Percentiles rank a stretch among this genome's conserved stretches.
These are phyloP conservation scores for Talaromyces borbonicus DNA, from an alignment of 495 filamentous ascomycete genomes.

Conservation along the genomic window DNA sequence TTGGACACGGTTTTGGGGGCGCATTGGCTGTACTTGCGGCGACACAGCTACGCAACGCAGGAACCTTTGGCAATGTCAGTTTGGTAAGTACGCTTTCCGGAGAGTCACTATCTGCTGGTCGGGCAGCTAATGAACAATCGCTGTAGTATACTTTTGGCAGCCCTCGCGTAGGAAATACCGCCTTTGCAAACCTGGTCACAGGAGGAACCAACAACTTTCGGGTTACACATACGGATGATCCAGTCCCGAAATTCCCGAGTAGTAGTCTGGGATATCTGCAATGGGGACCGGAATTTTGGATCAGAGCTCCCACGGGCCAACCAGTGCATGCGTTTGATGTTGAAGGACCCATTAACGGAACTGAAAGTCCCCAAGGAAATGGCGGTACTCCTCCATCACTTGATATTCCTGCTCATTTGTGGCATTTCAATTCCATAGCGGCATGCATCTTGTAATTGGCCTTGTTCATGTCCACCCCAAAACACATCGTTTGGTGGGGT, in stretches of 20 bases:
- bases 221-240: slow-evolving; percentile 58
- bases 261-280: slow-evolving; percentile 46
- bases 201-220: slow-evolving; percentile 45
- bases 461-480: too few species aligned
- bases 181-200: slow-evolving; percentile 46
- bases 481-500: too few species aligned
- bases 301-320: slow-evolving; percentile 14
- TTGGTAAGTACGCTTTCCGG: slow-evolving; percentile 18
- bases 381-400: slow-evolving; percentile 14
- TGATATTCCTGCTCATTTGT: slow-evolving; percentile 24
- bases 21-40: slow-evolving; percentile 55
- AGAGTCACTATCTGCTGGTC: neutral
- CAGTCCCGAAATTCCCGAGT: slow-evolving; percentile 56
- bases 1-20: slow-evolving; percentile 61
- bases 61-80: slow-evolving; percentile 18
- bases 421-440: slow-evolving; percentile 30
- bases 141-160: slow-evolving; percentile 55
- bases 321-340: neutral
- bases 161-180: slow-evolving; percentile 54
- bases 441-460: slow-evolving; percentile 14
- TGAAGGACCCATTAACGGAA: neutral
- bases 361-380: slow-evolving; percentile 20
- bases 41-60: slow-evolving; percentile 43
- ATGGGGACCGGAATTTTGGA: slow-evolving; percentile 59
- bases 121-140: slow-evolving; percentile 7